These are phyloP conservation scores for Cavenderia fasciculata DNA, from an alignment of 78 protist species.

Conservation along the genomic window DNA sequence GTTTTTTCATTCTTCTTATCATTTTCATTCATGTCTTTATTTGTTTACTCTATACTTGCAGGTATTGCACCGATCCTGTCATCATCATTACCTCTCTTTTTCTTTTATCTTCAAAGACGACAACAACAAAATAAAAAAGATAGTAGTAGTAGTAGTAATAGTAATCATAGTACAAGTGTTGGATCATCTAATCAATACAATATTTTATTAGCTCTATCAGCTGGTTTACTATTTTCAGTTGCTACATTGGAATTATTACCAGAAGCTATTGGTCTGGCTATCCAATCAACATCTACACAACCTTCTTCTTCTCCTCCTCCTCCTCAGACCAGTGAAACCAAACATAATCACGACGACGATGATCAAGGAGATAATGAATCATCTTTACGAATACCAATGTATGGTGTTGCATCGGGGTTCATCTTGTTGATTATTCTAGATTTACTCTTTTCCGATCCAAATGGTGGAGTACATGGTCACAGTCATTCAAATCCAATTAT, in stretches of 20 bases:
- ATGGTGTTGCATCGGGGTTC: constrained; percentile 52
- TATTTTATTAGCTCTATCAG: constrained; percentile 41
- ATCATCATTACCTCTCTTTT: constrained; percentile 42
- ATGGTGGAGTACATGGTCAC: constrained; percentile 51
- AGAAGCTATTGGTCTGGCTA: constrained; percentile 11
- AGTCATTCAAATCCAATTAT: background rate
- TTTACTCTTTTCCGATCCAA: background rate
- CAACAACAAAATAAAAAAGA: too few species aligned
- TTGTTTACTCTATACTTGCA: constrained; percentile 39
- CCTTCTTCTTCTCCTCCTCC: background rate
- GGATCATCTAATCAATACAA: constrained; percentile 16
- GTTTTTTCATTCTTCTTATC: too few species aligned
- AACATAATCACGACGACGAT: background rate
- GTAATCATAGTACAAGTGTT: too few species aligned
- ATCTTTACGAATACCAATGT: constrained; percentile 32
- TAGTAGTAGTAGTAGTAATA: constrained; percentile 20
- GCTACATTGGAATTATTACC: constrained; percentile 59
- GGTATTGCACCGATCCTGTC: constrained; percentile 55
- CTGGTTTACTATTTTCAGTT: constrained; percentile 57
- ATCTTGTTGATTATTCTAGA: constrained; percentile 27
- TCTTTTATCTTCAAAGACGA: too few species aligned
- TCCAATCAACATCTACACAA: background rate
- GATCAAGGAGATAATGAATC: background rate
- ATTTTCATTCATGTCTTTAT: too few species aligned
- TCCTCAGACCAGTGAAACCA: background rate